A percentile compares a stretch with the other conserved stretches of the same genome.
Conservation (phyloP, 2,329 filamentous ascomycete genomes). For the Pseudogymnoascus verrucosus region DNA sequence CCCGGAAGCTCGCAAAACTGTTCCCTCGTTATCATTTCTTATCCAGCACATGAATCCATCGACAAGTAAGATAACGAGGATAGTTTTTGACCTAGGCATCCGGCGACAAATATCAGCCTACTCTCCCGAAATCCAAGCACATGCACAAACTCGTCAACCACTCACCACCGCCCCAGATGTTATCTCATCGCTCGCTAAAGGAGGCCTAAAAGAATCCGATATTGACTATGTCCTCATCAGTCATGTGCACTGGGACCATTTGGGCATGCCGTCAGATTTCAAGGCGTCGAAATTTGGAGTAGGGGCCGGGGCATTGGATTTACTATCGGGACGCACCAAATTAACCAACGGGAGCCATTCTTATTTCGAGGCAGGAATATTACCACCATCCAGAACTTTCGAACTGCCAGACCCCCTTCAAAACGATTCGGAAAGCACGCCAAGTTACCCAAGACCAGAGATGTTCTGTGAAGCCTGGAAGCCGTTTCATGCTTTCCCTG, state of each 20-base stretch:
- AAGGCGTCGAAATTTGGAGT: constrained; percentile 34
- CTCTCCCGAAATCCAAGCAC: constrained; percentile 34
- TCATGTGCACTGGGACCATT: constrained; percentile 51
- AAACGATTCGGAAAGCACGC: no score
- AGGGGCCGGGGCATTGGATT: no score
- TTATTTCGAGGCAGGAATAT: no score
- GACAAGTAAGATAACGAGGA: constrained; percentile 20
- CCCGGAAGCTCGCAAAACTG: constrained; percentile 35
- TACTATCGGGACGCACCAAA: no score
- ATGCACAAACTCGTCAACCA: constrained; percentile 38
- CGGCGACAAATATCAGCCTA: constrained; percentile 39
- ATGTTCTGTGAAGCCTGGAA: no score
- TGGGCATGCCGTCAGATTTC: constrained; percentile 46
- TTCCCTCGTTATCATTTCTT: constrained; percentile 46
- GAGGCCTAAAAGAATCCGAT: constrained; percentile 26
- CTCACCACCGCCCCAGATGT: constrained; percentile 37
- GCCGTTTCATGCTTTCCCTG: no score
- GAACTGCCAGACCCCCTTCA: no score
- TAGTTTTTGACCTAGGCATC: constrained; percentile 48
- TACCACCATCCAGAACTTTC: no score
- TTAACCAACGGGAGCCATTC: no score
- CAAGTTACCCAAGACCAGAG: no score
- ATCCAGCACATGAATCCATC: constrained; percentile 36
- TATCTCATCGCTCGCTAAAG: constrained; percentile 30
- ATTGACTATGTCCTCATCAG: constrained; percentile 33